Base-by-base conservation (phyloP, 2,329 filamentous ascomycete genomes). In the Xylariales sp. region DNA sequence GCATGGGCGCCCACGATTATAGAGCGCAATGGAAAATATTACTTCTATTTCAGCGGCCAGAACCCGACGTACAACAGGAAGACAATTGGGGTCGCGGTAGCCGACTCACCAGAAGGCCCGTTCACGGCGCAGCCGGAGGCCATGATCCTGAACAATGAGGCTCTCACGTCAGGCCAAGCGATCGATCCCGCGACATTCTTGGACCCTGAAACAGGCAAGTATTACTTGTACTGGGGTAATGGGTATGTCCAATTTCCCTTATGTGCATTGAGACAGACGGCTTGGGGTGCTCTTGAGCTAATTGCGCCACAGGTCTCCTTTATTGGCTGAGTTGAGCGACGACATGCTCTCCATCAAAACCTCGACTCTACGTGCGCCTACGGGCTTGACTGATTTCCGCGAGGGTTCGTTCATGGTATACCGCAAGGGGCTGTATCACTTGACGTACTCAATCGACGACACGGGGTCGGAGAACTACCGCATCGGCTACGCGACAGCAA, bases 1-100 rank as follows among this genome's bases (percentile, higher is more conserved):
- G 85, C 90, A 3, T 91, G 89, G 89, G 89, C 89, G 0, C 89
- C 89, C 0, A 88, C 89, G 59, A 89, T 89, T 2, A 86, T 87
- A 1, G 78, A 81, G 56, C 87, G 86, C 57, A 81, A 86, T 65
- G 87, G 86, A 0, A 89, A 88, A 78, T 91, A 87, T 78, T 90
- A 89, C 72, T 86, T 91, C 34, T 90, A 89, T 77, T 90, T 90
- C 77, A 84, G 80, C 45, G 83, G 83, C 0, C 76, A 84, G 16
- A 83, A 83, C 49, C 86, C 88, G 0, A 86, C 86, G 0, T 79
- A 85, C 39, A 81, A 88, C 67, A 81, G 85, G 69, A 83, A 89
- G 62, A 87, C 86, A 3, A 88, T 91, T 41, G 89, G 89, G 3
- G 89, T 89, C 0, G 89, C 89, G 0, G 83, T 87, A 0, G 81